Conservation (phyloP, 495 filamentous ascomycete species). For the Pseudevernia furfuracea region DNA sequence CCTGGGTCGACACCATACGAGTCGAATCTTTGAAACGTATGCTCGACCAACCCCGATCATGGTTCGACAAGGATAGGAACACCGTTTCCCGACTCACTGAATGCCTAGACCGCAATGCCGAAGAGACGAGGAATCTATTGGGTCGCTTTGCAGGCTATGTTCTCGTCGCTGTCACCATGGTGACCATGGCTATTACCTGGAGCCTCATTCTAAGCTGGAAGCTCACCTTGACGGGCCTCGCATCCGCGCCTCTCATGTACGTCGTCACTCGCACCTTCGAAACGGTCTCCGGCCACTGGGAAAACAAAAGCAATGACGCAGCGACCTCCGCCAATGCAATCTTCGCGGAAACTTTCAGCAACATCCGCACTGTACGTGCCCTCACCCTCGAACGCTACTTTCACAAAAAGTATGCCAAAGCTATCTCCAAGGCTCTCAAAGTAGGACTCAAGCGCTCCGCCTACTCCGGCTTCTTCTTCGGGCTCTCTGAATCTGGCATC, state of each 20-base stretch:
- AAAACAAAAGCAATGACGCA: conserved; percentile 55
- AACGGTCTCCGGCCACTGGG: conserved; percentile 59
- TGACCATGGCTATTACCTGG: conserved; percentile 61
- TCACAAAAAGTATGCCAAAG: conserved; percentile 51
- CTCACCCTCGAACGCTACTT: conserved; percentile 74
- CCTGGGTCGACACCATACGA: conserved; percentile 71
- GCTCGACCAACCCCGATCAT: conserved; percentile 70
- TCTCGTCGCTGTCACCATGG: conserved; percentile 57
- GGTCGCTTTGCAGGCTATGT: conserved; percentile 67
- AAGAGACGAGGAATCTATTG: conserved; percentile 78
- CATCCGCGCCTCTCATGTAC: conserved; percentile 61
- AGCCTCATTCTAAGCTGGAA: conserved; percentile 70
- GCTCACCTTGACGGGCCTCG: conserved; percentile 69
- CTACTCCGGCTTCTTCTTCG: conserved; percentile 66
- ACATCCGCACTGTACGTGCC: conserved; percentile 72
- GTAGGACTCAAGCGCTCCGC: conserved; percentile 52
- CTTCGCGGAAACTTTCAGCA: conserved; percentile 71
- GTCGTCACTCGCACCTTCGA: conserved; percentile 55
- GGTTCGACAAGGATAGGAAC: conserved; percentile 72
- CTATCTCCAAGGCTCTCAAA: conserved; percentile 41
- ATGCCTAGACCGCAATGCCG: conserved; percentile 72
- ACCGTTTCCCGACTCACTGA: conserved; percentile 53
- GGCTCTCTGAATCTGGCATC: conserved; percentile 60
- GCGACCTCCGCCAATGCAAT: conserved; percentile 48
- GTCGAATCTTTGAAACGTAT: conserved; percentile 60